A percentile compares a stretch with the other conserved stretches of the same genome.
These are phyloP conservation scores for Dipteronia sinensis DNA, from an alignment of 345 rosid species.

Conservation along the genomic window DNA sequence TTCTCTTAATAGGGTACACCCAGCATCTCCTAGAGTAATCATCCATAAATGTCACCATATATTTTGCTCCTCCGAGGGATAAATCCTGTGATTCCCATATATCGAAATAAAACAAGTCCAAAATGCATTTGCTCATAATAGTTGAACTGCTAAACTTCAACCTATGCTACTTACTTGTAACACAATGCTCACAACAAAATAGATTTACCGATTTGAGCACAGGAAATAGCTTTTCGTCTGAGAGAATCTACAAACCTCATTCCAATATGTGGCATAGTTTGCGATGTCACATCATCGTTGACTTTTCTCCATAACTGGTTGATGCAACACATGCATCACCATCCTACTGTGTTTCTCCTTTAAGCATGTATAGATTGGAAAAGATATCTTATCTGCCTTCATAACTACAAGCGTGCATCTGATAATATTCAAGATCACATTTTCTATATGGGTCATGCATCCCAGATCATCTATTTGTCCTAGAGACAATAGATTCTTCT, in stretches of 20 bases:
- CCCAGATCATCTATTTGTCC: slow-evolving; percentile 5
- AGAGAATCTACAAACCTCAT: not conserved
- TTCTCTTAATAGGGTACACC: too few species aligned
- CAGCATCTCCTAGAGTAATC: too few species aligned
- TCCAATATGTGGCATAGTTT: not conserved
- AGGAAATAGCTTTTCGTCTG: not conserved
- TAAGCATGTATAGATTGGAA: not conserved
- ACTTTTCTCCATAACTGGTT: not conserved
- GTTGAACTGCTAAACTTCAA: too few species aligned
- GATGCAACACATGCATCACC: not conserved
- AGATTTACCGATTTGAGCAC: not conserved
- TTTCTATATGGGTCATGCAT: not conserved
- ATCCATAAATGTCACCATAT: too few species aligned
- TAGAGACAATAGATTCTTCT: slow-evolving; percentile 12
- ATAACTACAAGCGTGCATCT: not conserved
- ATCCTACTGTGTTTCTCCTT: not conserved
- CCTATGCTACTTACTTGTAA: too few species aligned
- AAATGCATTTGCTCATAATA: too few species aligned
- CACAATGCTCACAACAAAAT: too few species aligned
- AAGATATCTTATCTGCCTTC: not conserved
- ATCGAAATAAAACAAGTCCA: too few species aligned
- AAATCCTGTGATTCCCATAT: too few species aligned
- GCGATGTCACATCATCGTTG: not conserved
- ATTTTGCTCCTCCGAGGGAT: too few species aligned
- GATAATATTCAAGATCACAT: not conserved